Base-by-base conservation (phyloP, 805 yeast genomes). In the Suhomyces canberraensis region DNA sequence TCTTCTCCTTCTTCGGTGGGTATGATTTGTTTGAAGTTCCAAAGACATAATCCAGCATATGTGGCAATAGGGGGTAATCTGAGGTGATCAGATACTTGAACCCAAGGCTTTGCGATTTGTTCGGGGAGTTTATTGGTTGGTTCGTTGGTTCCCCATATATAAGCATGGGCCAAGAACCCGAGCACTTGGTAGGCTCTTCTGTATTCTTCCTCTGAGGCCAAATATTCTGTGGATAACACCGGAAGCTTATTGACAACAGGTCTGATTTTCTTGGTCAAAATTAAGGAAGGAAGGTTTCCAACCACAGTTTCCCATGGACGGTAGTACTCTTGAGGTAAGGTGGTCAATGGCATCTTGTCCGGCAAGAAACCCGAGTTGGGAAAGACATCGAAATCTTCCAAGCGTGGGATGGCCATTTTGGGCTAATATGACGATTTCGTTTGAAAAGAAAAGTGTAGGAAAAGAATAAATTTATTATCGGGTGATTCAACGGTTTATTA, bases 21-120 rank as follows among this genome's bases (percentile, higher is more conserved):
- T 11, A 81, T 50, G 11, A 82, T 76, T 31, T 76, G 71, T 47
- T 75, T 77, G 71, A 77, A 90, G 58, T 90, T 90, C 97, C 97
- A 90, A 31, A 90, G 74, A 45, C 93, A 79, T 44, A 88, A 65
- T 1, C 91, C 84, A 3, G 97, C 87, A 56, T 88, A 91, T 0
- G 96, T 86, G 11, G 88, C 90, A 19, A 90, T 60, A 0, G 96
- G 95, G 1, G 96, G 96, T 11, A 90, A 65, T 16, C 84, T 81
- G 42, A 91, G 69, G 20, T 66, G 50, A 2, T 77, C 75, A 6
- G 84, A 64, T 0, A 79, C 76, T 31, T 61, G 62, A 2, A 84
- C 45, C 64, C 87, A 73, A 0, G 98, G 97, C 34, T 66, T 60
- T 1, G 96, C 82, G 16, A 90, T 51, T 42, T 76, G 78, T 32